These are phyloP conservation scores for Batkoa obscura DNA, from an alignment of 371 early-diverging fungal species.

Conservation along the genomic window DNA sequence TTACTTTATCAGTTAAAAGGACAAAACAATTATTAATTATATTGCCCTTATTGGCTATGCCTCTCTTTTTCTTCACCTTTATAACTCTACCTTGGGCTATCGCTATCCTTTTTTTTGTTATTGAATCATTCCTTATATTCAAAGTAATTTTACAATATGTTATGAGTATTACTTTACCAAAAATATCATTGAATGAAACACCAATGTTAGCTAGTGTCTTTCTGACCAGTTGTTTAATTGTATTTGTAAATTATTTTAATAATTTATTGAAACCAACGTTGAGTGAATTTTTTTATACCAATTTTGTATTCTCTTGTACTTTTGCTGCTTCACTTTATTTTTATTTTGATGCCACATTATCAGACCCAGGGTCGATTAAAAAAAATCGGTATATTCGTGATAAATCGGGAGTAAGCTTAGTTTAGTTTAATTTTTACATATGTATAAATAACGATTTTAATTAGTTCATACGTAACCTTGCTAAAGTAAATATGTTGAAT, in stretches of 20 bases:
- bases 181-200: slow-evolving; percentile 38
- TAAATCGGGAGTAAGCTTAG: no score
- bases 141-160: slow-evolving; percentile 33
- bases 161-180: slow-evolving; percentile 26
- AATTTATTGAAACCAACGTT: background rate
- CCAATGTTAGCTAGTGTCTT: slow-evolving; percentile 75
- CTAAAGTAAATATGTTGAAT: slow-evolving; percentile 46
- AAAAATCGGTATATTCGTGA: slow-evolving; percentile 9
- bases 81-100: background rate
- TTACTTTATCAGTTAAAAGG: no score
- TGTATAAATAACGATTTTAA: no score
- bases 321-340: slow-evolving; percentile 37
- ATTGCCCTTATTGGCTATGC: no score
- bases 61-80: background rate
- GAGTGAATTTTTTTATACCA: slow-evolving; percentile 24
- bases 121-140: slow-evolving; percentile 52
- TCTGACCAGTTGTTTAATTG: slow-evolving; percentile 45
- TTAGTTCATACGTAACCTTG: slow-evolving; percentile 33
- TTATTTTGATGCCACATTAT: slow-evolving; percentile 47
- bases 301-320: slow-evolving; percentile 33
- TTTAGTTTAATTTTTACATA: no score
- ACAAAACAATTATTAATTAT: no score
- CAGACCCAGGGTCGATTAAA: slow-evolving; percentile 70
- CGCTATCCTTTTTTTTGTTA: background rate
- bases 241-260: background rate